Evolutionary conservation across 306 rosid genomes (phyloP).

Genomic region (Dalbergia cochinchinensis): DNA sequence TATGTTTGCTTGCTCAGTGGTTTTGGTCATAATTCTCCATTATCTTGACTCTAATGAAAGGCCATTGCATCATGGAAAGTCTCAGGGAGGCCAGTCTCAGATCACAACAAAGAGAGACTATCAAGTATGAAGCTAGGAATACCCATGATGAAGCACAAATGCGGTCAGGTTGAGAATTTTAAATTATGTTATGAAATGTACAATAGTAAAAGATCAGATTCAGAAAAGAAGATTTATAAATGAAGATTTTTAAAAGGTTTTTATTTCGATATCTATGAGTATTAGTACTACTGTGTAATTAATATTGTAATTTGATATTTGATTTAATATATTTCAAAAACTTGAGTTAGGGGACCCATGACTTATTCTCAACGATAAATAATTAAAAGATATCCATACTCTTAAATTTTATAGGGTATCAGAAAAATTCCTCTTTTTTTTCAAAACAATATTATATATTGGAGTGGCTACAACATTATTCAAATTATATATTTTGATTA

Average conservation of each 20-base stretch:
- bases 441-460: neutral
- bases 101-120: constrained; percentile 13
- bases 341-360: too few species aligned
- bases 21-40: constrained; percentile 59
- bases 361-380: too few species aligned
- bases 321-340: too few species aligned
- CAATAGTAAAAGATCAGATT: neutral
- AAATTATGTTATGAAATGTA: neutral
- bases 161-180: neutral
- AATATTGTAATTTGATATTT: too few species aligned
- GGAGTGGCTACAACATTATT: neutral
- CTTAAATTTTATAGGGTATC: too few species aligned
- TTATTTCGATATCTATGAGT: too few species aligned
- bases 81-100: constrained; percentile 25
- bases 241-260: neutral
- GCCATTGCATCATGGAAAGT: constrained; percentile 51
- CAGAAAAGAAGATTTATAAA: neutral
- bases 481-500: neutral
- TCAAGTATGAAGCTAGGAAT: constrained; percentile 14
- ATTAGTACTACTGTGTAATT: too few species aligned
- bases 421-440: too few species aligned
- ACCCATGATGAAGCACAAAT: neutral
- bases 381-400: too few species aligned
- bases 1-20: constrained; percentile 66
- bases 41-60: constrained; percentile 68